Evolutionary conservation across 1,139 yeast species (phyloP), one percentile per base, ranked within the genome.

Genomic region (Diutina catenulata): DNA sequence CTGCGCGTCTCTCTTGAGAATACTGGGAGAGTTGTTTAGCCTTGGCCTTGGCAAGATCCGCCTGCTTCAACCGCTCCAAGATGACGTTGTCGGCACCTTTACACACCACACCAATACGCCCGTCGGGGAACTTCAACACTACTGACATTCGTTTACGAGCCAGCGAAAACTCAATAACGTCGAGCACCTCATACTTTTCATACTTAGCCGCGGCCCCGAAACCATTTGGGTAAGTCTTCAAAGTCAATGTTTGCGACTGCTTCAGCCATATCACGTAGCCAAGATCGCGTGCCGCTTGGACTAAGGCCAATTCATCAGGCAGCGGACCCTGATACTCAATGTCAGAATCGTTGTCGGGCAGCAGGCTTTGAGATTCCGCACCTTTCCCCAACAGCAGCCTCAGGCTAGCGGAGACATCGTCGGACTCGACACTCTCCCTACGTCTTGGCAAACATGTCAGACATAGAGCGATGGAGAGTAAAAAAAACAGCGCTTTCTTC

Each of bases 81-180:
- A 93, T 83, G n/a, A 91, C 70, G 50, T 86, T 86, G 55, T 93
- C 98, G 1, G 99, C 98, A 39, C 97, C 98, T 59, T 93, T 93
- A 59, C 95, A 84, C 37, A 93, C 64, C 41, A 91, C 53, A 39
- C 91, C 75, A 18, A 87, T 69, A 43, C 82, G 69, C n/a, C 75
- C 76, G 52, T 83, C 84, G 0, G 96, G 96, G 48, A 84, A 76
- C 45, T 62, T 68, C 1, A 88, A 79, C 6, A 91, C 57, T n/a
- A 81, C 75, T 0, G 96, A 84, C 99, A 93, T 93, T 52, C 98
- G 73, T 58, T 93, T 93, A 49, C 99, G 74, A 3, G 80, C 66
- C 3, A 95, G 83, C 0, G 91, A 69, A 53, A 93, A 93, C 43
- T 91, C 97, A 42, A 93, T 76, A 1, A 74, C 72, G 43, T 91